Base-by-base conservation (phyloP, 2,329 filamentous ascomycete species). In the Claviceps paspali region DNA sequence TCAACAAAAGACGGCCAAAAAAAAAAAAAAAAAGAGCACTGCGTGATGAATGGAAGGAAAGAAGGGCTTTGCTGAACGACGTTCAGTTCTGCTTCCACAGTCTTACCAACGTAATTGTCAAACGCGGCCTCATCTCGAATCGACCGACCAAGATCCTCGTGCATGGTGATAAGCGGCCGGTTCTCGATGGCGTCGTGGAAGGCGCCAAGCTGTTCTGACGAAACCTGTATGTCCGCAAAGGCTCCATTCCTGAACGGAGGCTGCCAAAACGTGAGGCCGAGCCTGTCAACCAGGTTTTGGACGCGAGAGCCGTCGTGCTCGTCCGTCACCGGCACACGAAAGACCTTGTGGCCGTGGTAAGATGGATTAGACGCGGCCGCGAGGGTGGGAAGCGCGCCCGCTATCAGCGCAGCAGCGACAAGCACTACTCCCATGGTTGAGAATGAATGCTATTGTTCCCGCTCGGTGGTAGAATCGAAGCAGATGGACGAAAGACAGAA, bases 341-440 rank as follows among this genome's bases (percentile, higher is more conserved):
- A 57, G n/a, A 63, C 62, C 41, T 63, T 61, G 51, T 60, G 62
- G 5, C 63, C 62, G 38, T 60, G 50, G 39, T 67, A 68, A 1
- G 55, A 57, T 22, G 30, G 12, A n/a, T 23, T 15, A n/a, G 31
- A 23, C 6, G 12, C 5, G 21, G 22, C 33, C 9, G 29, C 15
- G 3, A 29, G 2, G 2, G 28, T 14, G 10, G 30, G 23, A 17
- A n/a, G 18, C 29, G 29, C 10, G 30, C 19, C 23, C 17, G 18
- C 18, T 12, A 22, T 12, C 29, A 32, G 18, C 8, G 18, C 17
- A 14, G 30, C 31, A 3, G 12, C 31, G 2, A 17, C 31, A 15
- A 33, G 32, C n/a, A n/a, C n/a, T n/a, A n/a, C n/a, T n/a, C n/a
- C n/a, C n/a, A n/a, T n/a, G n/a, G n/a, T n/a, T n/a, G n/a, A n/a